Evolutionary conservation across 169 alveolate genomes (phyloP), one percentile per base, ranked within the genome.

Genomic region (Plasmodium berghei): DNA sequence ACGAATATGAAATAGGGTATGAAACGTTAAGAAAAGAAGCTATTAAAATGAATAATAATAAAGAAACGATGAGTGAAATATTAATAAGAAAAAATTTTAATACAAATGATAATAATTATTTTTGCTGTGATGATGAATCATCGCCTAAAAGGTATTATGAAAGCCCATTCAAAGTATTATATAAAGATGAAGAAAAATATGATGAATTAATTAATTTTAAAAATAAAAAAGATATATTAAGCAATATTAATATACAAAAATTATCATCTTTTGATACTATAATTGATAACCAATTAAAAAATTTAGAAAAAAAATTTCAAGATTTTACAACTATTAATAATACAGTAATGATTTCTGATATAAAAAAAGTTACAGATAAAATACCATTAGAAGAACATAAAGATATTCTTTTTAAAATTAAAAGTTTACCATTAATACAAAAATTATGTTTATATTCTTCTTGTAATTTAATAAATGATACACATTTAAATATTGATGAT

Each of bases 121-220:
- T 77, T 77, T 77, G 42, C 22, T 26, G 28, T 5, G 49, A 20
- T 22, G 42, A 59, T 45, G 54, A 77, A 5, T 77, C 56, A 42
- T 63, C 89, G 22, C 89, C 89, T 0, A 64, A 77, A 42, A 40
- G 45, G 22, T 77, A 56, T 24, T 77, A 77, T 64, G 89, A 77
- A 77, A 77, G 89, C 12, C 89, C 89, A 16, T 77, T 77, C 24
- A 77, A 77, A 45, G 73, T 77, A n/a, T 45, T 77, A 77, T 77
- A 77, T 64, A 77, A 77, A 77, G 66, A 77, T 64, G 77, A 77
- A 18, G 42, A 9, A 45, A 58, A 77, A 3, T 61, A 16, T 40
- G 28, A 42, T 14, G 70, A 77, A 63, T 28, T 64, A 3, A 69
- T 5, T 8, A 55, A 62, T 26, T 77, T 77, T 52, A 66, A 64